Conservation (phyloP, 352 stramenopile genomes). For the Phytophthora agathidicida region DNA sequence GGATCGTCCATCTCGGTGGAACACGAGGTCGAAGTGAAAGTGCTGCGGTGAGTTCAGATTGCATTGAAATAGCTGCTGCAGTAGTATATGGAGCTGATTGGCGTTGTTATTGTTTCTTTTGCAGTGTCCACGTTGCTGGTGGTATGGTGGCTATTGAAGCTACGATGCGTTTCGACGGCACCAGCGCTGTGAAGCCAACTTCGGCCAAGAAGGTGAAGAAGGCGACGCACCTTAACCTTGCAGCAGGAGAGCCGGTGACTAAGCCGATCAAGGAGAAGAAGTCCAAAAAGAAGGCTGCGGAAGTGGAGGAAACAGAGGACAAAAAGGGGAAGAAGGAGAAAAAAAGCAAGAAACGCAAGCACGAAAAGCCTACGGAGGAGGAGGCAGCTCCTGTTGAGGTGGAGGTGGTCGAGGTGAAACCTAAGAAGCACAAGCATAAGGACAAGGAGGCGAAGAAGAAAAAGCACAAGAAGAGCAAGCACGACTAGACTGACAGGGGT, state of each 20-base stretch:
- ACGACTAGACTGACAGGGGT: slow-evolving; percentile 50
- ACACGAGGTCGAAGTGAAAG: slow-evolving; percentile 71
- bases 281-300: slow-evolving; percentile 22
- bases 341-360: slow-evolving; percentile 44
- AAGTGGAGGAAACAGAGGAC: slow-evolving; percentile 30
- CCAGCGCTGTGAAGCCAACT: slow-evolving; percentile 4
- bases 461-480: slow-evolving; percentile 57
- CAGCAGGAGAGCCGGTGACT: slow-evolving; percentile 11
- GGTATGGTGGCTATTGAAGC: slow-evolving; percentile 85
- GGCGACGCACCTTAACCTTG: slow-evolving; percentile 16
- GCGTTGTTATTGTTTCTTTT: slow-evolving; percentile 11
- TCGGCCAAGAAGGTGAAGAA: slow-evolving; percentile 17
- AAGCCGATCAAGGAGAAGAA: slow-evolving; percentile 34
- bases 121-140: slow-evolving; percentile 68
- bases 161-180: slow-evolving; percentile 57
- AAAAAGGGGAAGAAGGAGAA: slow-evolving; percentile 42
- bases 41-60: slow-evolving; percentile 46
- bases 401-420: slow-evolving; percentile 18
- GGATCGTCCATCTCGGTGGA: slow-evolving; percentile 65
- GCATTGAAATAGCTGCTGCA: background rate
- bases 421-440: slow-evolving; percentile 43
- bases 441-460: slow-evolving; percentile 47
- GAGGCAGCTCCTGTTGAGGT: background rate
- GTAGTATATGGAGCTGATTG: slow-evolving; percentile 8
- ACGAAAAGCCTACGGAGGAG: slow-evolving; percentile 22